Percentiles rank a stretch among this genome's conserved stretches.
These are phyloP conservation scores for Eucalyptus albens DNA, from an alignment of 345 rosid genomes.

Conservation along the genomic window DNA sequence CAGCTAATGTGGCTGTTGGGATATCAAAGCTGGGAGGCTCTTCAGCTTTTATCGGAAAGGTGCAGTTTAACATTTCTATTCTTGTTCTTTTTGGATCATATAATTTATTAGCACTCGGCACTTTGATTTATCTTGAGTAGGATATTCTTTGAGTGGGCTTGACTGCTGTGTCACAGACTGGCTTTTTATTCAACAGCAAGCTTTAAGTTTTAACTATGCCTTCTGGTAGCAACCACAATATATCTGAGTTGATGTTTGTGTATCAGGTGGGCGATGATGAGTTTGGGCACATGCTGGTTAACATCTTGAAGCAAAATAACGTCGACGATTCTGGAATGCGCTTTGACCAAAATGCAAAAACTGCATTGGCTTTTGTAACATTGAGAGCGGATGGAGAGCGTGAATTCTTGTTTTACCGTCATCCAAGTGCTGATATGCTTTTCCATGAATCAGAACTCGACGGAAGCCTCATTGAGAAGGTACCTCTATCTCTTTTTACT, in stretches of 20 bases:
- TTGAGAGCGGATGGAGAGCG: conserved; percentile 47
- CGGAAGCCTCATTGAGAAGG: conserved; percentile 31
- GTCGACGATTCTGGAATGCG: conserved; percentile 38
- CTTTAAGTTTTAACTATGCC: neutral
- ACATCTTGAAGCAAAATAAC: conserved; percentile 37
- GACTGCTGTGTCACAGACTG: neutral
- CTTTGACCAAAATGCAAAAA: conserved; percentile 48
- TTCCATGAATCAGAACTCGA: conserved; percentile 43
- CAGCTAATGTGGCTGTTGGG: conserved; percentile 96
- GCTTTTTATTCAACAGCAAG: neutral
- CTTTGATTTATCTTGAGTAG: neutral
- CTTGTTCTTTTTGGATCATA: neutral
- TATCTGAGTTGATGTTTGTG: neutral
- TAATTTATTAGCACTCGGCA: neutral
- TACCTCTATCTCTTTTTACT: neutral
- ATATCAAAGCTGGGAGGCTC: conserved; percentile 81
- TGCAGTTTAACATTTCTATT: conserved; percentile 1
- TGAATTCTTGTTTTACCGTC: conserved; percentile 53
- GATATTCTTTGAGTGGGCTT: neutral
- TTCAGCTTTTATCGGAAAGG: conserved; percentile 96
- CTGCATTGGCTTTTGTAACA: conserved; percentile 55
- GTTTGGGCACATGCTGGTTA: conserved; percentile 52
- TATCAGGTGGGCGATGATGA: conserved; percentile 54
- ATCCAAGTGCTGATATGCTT: conserved; percentile 72
- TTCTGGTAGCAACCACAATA: neutral